A percentile compares a stretch with the other conserved stretches of the same genome.
Conservation (phyloP, 352 stramenopile genomes). For the Elongisporangium senticosum region DNA sequence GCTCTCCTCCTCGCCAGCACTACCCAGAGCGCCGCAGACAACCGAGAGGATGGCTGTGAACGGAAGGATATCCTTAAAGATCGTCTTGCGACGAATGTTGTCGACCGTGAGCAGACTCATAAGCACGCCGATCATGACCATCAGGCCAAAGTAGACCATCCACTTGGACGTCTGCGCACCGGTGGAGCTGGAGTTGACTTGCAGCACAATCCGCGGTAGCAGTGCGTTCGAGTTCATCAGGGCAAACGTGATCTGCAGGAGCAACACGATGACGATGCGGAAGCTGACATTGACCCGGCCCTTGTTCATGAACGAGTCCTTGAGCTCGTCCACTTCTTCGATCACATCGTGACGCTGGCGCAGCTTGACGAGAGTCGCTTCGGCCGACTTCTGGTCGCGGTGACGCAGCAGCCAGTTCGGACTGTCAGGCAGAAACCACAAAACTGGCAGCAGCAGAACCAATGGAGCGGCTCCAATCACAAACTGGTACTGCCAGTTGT, state of each 20-base stretch:
- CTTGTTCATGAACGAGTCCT: slow-evolving; percentile 65
- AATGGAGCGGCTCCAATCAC: slow-evolving; percentile 68
- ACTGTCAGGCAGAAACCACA: slow-evolving; percentile 70
- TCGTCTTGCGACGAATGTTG: slow-evolving; percentile 83
- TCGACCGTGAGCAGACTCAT: slow-evolving; percentile 77
- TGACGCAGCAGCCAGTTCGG: slow-evolving; percentile 75
- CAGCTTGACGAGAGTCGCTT: slow-evolving; percentile 54
- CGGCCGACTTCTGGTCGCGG: slow-evolving; percentile 58
- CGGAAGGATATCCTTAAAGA: slow-evolving; percentile 84
- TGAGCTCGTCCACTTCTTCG: slow-evolving; percentile 68
- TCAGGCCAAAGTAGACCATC: slow-evolving; percentile 74
- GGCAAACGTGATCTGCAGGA: slow-evolving; percentile 61
- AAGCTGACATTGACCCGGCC: slow-evolving; percentile 65
- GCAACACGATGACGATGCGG: slow-evolving; percentile 52
- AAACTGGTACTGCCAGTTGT: slow-evolving; percentile 81
- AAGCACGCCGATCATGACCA: slow-evolving; percentile 61
- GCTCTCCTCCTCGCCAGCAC: slow-evolving; percentile 34
- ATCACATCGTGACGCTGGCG: slow-evolving; percentile 81
- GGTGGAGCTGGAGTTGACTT: slow-evolving; percentile 26
- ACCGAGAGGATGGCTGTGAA: slow-evolving; percentile 54
- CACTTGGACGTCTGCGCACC: slow-evolving; percentile 68
- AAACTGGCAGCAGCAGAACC: slow-evolving; percentile 45
- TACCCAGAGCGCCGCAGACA: slow-evolving; percentile 51
- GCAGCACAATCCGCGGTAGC: slow-evolving; percentile 57
- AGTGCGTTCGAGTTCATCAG: slow-evolving; percentile 67